Percentiles rank a stretch among this genome's conserved stretches.
phyloP scores from a whole-genome alignment of 2,329 filamentous ascomycete genomes.

The Xylariaceae sp. region DNA sequence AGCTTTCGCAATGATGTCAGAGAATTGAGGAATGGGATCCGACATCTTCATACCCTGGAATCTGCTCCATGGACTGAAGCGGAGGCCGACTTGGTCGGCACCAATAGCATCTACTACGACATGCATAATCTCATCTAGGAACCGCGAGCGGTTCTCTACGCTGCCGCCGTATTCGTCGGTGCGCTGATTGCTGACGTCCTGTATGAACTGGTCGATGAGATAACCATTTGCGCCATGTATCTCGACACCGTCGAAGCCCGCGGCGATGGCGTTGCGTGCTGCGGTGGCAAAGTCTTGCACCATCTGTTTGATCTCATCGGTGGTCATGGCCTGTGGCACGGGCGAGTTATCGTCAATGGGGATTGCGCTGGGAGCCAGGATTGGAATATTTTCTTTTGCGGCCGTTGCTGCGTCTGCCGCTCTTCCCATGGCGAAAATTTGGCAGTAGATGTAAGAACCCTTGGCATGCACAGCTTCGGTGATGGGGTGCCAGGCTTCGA shows the following conservation, averaged over 20 bases:
- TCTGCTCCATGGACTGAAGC: conserved; percentile 56
- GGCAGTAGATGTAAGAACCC: conserved; percentile 54
- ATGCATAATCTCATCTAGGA: conserved; percentile 48
- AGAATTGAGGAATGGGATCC: conserved; percentile 61
- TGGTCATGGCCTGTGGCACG: conserved; percentile 53
- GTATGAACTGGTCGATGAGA: conserved; percentile 52
- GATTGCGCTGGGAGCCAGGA: conserved; percentile 27
- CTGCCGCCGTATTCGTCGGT: conserved; percentile 15
- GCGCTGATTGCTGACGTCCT: conserved; percentile 13
- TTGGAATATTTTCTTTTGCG: conserved; percentile 25
- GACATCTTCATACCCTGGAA: conserved; percentile 63
- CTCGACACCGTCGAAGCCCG: conserved; percentile 70
- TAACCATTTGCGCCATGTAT: conserved; percentile 56
- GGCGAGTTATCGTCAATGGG: conserved; percentile 45
- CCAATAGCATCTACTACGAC: conserved; percentile 42
- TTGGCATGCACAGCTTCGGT: conserved; percentile 56
- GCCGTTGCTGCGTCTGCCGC: conserved; percentile 36
- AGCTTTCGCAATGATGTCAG: conserved; percentile 42
- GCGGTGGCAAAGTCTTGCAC: conserved; percentile 55
- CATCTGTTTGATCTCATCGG: conserved; percentile 59
- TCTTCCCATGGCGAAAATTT: conserved; percentile 61
- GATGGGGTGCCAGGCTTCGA: conserved; percentile 51
- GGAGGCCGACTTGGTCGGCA: conserved; percentile 49
- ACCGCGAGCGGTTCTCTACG: conserved; percentile 36
- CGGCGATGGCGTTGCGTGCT: conserved; percentile 51